A percentile compares a stretch with the other conserved stretches of the same genome.
These are phyloP conservation scores for Cetradonia linearis DNA, from an alignment of 495 filamentous ascomycete genomes.

Conservation along the genomic window DNA sequence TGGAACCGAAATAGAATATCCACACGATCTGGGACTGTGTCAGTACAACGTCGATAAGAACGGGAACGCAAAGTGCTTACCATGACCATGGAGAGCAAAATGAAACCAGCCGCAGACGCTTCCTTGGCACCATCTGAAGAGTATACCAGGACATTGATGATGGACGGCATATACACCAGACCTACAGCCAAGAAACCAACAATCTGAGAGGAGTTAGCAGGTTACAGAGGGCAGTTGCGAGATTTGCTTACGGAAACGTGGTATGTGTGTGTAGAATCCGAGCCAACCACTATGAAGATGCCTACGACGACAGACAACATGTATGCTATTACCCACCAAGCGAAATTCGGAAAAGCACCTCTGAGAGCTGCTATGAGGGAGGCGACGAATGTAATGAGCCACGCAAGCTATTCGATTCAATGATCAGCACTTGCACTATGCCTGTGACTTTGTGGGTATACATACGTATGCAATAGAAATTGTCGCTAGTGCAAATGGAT, in stretches of 20 bases:
- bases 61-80: constrained; percentile 36
- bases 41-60: neutral
- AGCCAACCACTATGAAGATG: constrained; percentile 67
- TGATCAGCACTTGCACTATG: constrained; percentile 4
- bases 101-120: constrained; percentile 85
- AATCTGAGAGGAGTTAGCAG: constrained; percentile 43
- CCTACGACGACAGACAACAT: constrained; percentile 74
- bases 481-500: constrained; percentile 92
- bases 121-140: constrained; percentile 56
- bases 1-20: constrained; percentile 98
- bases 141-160: constrained; percentile 76
- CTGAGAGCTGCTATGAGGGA: constrained; percentile 65
- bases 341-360: constrained; percentile 62
- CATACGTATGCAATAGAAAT: constrained; percentile 84
- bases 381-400: constrained; percentile 82
- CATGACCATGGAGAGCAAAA: constrained; percentile 88
- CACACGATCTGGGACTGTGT: constrained; percentile 66
- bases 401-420: constrained; percentile 57
- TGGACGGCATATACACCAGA: constrained; percentile 71
- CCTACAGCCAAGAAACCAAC: constrained; percentile 77
- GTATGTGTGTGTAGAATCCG: constrained; percentile 73
- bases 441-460: constrained; percentile 20
- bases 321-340: constrained; percentile 84
- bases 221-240: neutral
- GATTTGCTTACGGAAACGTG: constrained; percentile 62